Evolutionary conservation across 257 asterid genomes (phyloP).

Genomic region (Henckelia pumila): DNA sequence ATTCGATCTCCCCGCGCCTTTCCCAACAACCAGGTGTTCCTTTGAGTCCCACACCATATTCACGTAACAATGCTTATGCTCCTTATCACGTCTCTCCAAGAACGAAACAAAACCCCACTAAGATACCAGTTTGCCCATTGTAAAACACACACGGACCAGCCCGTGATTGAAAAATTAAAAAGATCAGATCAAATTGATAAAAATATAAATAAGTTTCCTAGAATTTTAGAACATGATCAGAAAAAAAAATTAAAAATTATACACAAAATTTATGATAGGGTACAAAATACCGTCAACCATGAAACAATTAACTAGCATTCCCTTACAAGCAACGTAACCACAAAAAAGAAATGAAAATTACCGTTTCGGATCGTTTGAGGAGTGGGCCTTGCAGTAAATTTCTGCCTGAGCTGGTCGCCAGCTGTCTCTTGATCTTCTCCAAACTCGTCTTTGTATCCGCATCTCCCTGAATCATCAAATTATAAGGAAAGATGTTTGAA

Average conservation of each 20-base stretch:
- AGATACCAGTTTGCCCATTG: no score
- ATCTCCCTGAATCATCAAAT: slow-evolving; percentile 47
- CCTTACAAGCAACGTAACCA: neutral
- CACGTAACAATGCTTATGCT: neutral
- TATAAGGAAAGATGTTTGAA: slow-evolving; percentile 4
- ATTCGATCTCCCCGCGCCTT: neutral
- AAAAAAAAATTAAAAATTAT: neutral
- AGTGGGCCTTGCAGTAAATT: slow-evolving; percentile 95
- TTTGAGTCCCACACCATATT: neutral
- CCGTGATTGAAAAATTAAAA: no score
- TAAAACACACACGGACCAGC: no score
- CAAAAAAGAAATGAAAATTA: slow-evolving; percentile 20
- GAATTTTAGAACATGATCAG: neutral
- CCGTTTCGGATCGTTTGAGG: slow-evolving; percentile 99
- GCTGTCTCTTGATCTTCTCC: slow-evolving; percentile 97
- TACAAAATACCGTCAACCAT: neutral
- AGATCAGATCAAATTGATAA: no score
- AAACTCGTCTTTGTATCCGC: slow-evolving; percentile 82
- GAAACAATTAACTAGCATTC: neutral
- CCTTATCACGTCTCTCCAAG: neutral
- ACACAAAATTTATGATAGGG: neutral
- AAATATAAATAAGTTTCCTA: no score
- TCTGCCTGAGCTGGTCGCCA: slow-evolving; percentile 91
- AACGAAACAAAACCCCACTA: neutral
- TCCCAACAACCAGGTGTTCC: neutral